Evolutionary conservation across 179 eudicot species (phyloP).

Genomic region (Carnegiea gigantea): DNA sequence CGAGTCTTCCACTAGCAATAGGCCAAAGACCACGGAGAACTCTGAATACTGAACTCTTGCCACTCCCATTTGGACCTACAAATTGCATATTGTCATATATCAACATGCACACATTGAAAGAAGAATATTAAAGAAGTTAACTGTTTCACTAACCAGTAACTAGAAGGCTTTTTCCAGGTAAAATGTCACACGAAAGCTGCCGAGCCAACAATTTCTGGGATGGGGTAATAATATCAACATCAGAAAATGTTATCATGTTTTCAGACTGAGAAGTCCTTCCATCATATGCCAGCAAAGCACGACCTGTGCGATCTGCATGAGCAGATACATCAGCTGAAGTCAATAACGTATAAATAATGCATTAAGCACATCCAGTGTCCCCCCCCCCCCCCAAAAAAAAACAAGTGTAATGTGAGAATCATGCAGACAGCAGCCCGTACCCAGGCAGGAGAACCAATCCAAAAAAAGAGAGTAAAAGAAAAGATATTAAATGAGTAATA

Average conservation of each 20-base stretch:
- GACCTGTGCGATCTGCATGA: slow-evolving; percentile 44
- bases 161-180: slow-evolving; percentile 73
- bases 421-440: neutral
- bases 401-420: slow-evolving; percentile 2
- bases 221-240: slow-evolving; percentile 78
- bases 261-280: slow-evolving; percentile 35
- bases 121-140: neutral
- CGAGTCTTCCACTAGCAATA: slow-evolving; percentile 63
- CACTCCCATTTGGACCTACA: slow-evolving; percentile 97
- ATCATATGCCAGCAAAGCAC: slow-evolving; percentile 31
- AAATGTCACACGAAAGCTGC: slow-evolving; percentile 57
- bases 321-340: slow-evolving; percentile 18
- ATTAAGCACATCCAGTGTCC: neutral
- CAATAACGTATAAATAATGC: neutral
- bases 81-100: slow-evolving; percentile 21
- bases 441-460: neutral
- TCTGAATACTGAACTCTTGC: slow-evolving; percentile 93
- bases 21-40: slow-evolving; percentile 97
- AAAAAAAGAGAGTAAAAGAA: neutral
- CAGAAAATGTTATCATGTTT: slow-evolving; percentile 53
- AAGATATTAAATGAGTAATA: neutral
- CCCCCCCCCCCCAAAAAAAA: neutral
- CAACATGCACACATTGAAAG: slow-evolving; percentile 10
- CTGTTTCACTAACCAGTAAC: slow-evolving; percentile 68
- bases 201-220: slow-evolving; percentile 65